Evolutionary conservation across 2,329 filamentous ascomycete genomes (phyloP), one percentile per base, ranked within the genome.

Genomic region (Aspergillus pseudotamarii): DNA sequence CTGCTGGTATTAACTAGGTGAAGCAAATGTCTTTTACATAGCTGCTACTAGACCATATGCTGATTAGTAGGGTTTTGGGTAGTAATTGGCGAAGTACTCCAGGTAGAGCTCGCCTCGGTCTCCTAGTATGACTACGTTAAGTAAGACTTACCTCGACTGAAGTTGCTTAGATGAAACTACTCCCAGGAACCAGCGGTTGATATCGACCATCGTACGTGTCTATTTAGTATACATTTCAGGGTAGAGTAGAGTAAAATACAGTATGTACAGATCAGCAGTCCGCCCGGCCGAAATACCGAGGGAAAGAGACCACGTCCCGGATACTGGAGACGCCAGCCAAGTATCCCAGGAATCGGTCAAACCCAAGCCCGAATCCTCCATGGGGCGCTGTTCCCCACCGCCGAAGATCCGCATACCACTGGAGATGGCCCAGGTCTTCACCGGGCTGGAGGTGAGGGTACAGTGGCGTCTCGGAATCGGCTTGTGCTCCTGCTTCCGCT

Each of bases 361-460:
- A 96, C 10, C 94, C 94, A 61, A 97, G 78, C 3, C 94, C 94
- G 75, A 96, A 97, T 1, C 94, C 94, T 48, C 94, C 94, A 72
- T 97, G 94, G 41, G 93, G 93, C 61, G 93, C 92, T 69, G 90
- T 94, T n/a, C 94, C 94, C 86, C 93, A 97, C 68, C 90, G 89
- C 64, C 94, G 88, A 64, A 97, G 84, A 76, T 97, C 93, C 28
- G 92, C 82, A 75, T 97, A 97, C 94, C 94, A 97, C 69, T 90
- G 86, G 60, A 97, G 78, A 64, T 81, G 81, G n/a, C 80, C 80
- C 62, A 78, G 71, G 65, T 78, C 72, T 73, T 82, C 79, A 21
- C 73, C 72, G n/a, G 73, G 68, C 43, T 69, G 62, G 28, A 79
- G 72, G 65, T 77, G 71, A 16, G 79, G 74, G 72, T 81, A 80